A percentile compares a stretch with the other conserved stretches of the same genome.
phyloP scores from a whole-genome alignment of 106 monocot species.

The Allium cepa region DNA sequence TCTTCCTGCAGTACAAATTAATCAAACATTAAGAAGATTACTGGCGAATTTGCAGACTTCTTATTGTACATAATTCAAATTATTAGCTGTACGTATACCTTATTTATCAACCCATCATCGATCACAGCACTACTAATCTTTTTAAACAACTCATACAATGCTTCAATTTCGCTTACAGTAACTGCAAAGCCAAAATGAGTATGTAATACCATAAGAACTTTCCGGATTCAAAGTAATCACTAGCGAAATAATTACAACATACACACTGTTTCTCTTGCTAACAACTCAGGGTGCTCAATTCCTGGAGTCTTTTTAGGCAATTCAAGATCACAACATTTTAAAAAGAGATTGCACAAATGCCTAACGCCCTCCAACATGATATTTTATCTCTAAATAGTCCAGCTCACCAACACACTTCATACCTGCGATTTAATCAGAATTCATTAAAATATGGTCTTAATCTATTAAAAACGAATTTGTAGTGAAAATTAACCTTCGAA shows the following conservation, averaged over 20 bases:
- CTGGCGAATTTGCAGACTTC: neutral
- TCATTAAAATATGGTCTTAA: neutral
- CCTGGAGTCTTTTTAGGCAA: constrained; percentile 35
- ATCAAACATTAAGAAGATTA: neutral
- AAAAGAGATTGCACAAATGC: constrained; percentile 31
- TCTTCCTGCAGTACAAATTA: constrained; percentile 25
- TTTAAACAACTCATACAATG: constrained; percentile 79
- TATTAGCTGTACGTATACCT: constrained; percentile 22
- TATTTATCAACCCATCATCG: constrained; percentile 88
- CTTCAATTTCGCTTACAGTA: constrained; percentile 82
- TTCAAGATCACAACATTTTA: constrained; percentile 57
- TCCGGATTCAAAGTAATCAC: neutral
- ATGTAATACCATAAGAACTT: neutral
- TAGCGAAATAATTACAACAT: constrained; percentile 13
- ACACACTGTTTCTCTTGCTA: constrained; percentile 68
- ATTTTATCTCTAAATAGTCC: neutral
- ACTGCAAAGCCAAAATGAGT: constrained; percentile 21
- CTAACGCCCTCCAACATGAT: constrained; percentile 60
- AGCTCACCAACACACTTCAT: constrained; percentile 29
- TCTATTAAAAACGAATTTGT: neutral
- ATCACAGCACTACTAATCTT: constrained; percentile 90
- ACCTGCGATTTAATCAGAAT: constrained; percentile 7
- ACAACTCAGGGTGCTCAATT: constrained; percentile 43
- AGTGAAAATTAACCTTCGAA: constrained; percentile 4
- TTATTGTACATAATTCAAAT: neutral